phyloP scores from a whole-genome alignment of 1,139 yeast species.

The Lizanozyma gosingica region DNA sequence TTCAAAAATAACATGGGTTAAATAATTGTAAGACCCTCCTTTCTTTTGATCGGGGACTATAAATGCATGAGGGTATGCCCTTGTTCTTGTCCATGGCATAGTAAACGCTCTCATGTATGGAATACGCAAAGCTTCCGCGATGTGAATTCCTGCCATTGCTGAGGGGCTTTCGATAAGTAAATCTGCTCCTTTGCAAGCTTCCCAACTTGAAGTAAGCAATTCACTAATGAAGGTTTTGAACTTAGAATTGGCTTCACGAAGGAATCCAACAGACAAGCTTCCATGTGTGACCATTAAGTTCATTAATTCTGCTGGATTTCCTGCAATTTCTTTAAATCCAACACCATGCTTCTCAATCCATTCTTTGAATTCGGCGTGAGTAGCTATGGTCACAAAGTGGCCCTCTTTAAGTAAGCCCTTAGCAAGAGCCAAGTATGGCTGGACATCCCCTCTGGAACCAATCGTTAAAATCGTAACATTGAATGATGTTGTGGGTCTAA shows the following conservation, averaged over 20 bases:
- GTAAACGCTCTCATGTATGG: conserved; percentile 95
- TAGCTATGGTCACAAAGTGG: conserved; percentile 73
- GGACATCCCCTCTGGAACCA: conserved; percentile 95
- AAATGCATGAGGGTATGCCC: conserved; percentile 95
- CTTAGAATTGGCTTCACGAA: conserved; percentile 72
- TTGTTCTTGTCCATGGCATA: conserved; percentile 96
- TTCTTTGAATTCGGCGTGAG: conserved; percentile 70
- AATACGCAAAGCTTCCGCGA: conserved; percentile 82
- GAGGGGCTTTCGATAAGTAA: conserved; percentile 88
- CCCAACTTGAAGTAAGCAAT: conserved; percentile 65
- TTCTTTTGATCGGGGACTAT: conserved; percentile 88
- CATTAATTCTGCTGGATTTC: conserved; percentile 91
- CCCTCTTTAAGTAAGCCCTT: conserved; percentile 73
- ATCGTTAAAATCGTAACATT: conserved; percentile 65
- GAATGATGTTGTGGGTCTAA: conserved; percentile 44
- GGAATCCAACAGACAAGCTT: conserved; percentile 70
- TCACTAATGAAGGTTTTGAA: conserved; percentile 79
- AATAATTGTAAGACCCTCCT: conserved; percentile 86
- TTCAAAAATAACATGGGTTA: conserved; percentile 89
- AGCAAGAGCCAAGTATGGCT: conserved; percentile 88
- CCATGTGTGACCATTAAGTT: conserved; percentile 88
- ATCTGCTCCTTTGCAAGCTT: conserved; percentile 78
- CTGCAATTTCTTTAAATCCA: conserved; percentile 69
- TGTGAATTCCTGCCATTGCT: conserved; percentile 91
- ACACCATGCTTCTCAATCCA: conserved; percentile 68